Evolutionary conservation across 495 filamentous ascomycete genomes (phyloP), one percentile per base, ranked within the genome.

Genomic region (Neurospora tetraspora): DNA sequence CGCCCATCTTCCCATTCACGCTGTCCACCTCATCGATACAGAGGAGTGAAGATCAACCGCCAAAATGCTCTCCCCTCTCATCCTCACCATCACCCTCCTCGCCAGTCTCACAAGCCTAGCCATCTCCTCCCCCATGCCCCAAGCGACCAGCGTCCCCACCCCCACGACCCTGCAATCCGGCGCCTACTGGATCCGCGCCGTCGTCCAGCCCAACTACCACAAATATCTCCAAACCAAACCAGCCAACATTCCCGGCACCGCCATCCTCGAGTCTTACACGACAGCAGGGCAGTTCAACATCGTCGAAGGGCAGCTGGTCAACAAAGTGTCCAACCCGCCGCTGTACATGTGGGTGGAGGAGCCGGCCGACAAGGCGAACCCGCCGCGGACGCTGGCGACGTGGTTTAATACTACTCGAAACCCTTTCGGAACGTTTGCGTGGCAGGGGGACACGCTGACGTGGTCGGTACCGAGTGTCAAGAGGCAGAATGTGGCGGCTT

Each of bases 271-370:
- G 18, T 84, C 78, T 59, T 80, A 86, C 79, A 84, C 81, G 18
- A 88, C 86, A 4, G 89, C 89, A 0, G 89, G 89, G 1, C 88
- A 91, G 78, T 90, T 87, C 82, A 82, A 87, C 71, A 82, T 90
- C 71, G 81, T 84, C 11, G 76, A 79, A 70, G 88, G 87, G 0
- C 88, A 90, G 78, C 83, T 90, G 12, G 85, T 89, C 11, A 84
- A 89, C 77, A 82, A 86, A 31, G 84, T 75, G 4, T 86, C 80
- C 71, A 83, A 39, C 27, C 77, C 78, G 47, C 76, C 78, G 73
- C 78, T 84, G 23, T 86, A 86, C 75, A 72, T 86, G 71, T 79
- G 81, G 77, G 84, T 85, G 4, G 79, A 87, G 78, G 80, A 83
- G 74, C 82, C 88, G 2, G 82, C 85, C 47, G 84, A 86, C 77